Evolutionary conservation across 2,329 filamentous ascomycete genomes (phyloP).

Genomic region (Emericellopsis cladophorae): DNA sequence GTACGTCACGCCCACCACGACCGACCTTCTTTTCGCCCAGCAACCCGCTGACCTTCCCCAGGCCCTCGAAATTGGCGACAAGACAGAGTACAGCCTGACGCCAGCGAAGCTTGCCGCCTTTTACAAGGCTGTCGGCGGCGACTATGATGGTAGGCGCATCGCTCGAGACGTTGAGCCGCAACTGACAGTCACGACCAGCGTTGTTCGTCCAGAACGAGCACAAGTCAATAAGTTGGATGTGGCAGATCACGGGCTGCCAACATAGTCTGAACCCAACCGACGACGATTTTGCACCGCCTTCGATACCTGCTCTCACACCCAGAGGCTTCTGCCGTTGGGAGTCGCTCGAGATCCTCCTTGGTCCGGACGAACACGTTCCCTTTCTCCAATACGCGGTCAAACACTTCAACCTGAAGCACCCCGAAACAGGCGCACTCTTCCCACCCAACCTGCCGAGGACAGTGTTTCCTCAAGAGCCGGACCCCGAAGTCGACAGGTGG

Average conservation of each 20-base stretch:
- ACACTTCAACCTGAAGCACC: constrained; percentile 64
- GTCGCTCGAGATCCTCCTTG: constrained; percentile 77
- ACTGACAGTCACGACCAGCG: constrained; percentile 21
- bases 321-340: constrained; percentile 90
- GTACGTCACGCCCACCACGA: constrained; percentile 32
- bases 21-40: constrained; percentile 5
- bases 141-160: constrained; percentile 50
- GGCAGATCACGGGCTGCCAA: constrained; percentile 80
- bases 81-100: constrained; percentile 37
- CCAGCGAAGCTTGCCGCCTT: constrained; percentile 64
- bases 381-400: constrained; percentile 72
- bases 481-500: constrained; percentile 75
- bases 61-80: constrained; percentile 47
- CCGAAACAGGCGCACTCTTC: constrained; percentile 59
- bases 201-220: constrained; percentile 69
- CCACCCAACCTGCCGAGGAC: constrained; percentile 42
- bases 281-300: constrained; percentile 61
- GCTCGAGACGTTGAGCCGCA: not conserved
- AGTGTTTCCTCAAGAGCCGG: constrained; percentile 61
- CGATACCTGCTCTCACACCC: constrained; percentile 69
- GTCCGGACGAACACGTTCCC: constrained; percentile 75
- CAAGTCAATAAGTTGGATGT: constrained; percentile 77
- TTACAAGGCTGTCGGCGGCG: constrained; percentile 61
- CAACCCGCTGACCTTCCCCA: constrained; percentile 15
- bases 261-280: constrained; percentile 71